phyloP scores from a whole-genome alignment of 1,284 basidiomycete genomes.

The Golubevia pallescens region DNA sequence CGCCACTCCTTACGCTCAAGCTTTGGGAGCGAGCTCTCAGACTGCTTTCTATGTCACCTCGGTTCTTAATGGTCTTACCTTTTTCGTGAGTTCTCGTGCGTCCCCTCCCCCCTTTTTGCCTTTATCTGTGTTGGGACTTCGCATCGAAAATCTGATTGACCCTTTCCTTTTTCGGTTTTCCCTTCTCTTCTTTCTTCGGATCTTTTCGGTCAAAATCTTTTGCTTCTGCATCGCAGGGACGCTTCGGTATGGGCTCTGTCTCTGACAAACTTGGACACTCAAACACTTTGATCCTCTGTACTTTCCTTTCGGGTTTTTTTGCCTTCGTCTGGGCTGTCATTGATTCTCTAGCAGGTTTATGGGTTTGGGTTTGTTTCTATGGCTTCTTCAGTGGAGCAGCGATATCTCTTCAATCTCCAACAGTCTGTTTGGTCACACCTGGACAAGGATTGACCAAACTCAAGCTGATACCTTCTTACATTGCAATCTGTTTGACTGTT shows the following conservation, averaged over 20 bases:
- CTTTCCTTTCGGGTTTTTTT: not conserved
- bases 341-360: not conserved
- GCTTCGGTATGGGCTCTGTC: not conserved
- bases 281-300: not conserved
- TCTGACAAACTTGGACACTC: not conserved
- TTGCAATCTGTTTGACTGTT: not conserved
- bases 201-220: no score
- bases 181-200: no score
- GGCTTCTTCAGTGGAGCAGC: not conserved
- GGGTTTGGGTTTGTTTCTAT: not conserved
- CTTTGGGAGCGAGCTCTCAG: not conserved
- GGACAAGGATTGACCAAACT: not conserved
- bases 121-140: no score
- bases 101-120: no score
- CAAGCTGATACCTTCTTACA: not conserved
- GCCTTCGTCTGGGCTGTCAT: not conserved
- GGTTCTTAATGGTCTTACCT: not conserved
- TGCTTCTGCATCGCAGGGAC: not conserved
- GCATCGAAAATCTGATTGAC: no score
- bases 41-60: constrained; percentile 1
- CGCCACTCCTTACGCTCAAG: not conserved
- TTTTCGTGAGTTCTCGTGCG: constrained; percentile 1
- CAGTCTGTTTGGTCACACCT: not conserved
- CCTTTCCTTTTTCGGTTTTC: no score
- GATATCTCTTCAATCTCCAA: not conserved